These are phyloP conservation scores for Suillus tomentosus DNA, from an alignment of 768 basidiomycete species.

Conservation along the genomic window DNA sequence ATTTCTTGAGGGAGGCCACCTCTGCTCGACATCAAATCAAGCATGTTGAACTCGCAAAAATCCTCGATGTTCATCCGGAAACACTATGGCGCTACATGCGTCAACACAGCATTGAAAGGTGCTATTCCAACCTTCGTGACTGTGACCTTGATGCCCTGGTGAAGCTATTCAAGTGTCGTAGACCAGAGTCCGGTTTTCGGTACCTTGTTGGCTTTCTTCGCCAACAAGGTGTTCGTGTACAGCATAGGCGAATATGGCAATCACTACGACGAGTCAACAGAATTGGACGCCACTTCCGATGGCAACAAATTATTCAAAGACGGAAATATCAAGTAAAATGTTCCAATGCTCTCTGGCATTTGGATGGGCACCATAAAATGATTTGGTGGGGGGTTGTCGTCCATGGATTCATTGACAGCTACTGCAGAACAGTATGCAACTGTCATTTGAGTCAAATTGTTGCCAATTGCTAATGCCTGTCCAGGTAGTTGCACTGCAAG, in stretches of 20 bases:
- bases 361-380: conserved; percentile 29
- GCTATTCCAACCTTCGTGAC: conserved; percentile 20
- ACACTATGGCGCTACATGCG: conserved; percentile 20
- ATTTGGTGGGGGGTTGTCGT: conserved; percentile 28
- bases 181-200: conserved; percentile 21
- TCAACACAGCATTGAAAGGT: conserved; percentile 11
- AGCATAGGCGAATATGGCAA: conserved; percentile 12
- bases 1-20: conserved; percentile 16
- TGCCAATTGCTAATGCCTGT: too few species aligned
- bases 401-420: conserved; percentile 32
- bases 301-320: conserved; percentile 6
- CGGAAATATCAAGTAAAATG: conserved; percentile 11
- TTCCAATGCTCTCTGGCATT: conserved; percentile 27
- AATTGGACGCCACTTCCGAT: conserved; percentile 2
- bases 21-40: conserved; percentile 1
- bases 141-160: conserved; percentile 23
- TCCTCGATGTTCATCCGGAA: conserved; percentile 17
- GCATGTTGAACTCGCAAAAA: conserved; percentile 12
- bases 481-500: conserved; percentile 24
- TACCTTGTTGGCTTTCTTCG: conserved; percentile 22
- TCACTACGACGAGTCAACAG: conserved; percentile 17
- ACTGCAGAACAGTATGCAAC: conserved; percentile 28
- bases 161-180: conserved; percentile 13
- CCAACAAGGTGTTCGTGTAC: conserved; percentile 18
- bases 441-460: too few species aligned